Conservation (phyloP, 768 basidiomycete species). For the Nidularia pulvinata region DNA sequence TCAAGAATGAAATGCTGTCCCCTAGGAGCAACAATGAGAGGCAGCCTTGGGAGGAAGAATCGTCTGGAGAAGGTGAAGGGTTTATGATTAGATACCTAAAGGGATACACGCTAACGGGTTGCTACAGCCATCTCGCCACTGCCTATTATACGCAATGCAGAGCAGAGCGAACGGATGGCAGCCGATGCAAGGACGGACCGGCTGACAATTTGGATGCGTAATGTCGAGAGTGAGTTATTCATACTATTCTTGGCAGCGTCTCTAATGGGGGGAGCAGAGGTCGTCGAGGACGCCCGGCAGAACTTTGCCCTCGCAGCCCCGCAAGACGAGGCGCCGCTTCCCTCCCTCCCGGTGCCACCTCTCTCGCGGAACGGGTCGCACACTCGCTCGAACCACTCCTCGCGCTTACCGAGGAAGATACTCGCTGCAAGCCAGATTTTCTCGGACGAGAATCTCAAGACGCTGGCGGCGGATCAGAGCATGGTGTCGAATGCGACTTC, state of each 20-base stretch:
- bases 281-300: conserved; percentile 79
- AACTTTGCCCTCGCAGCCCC: conserved; percentile 63
- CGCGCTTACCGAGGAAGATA: conserved; percentile 61
- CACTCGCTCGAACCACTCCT: conserved; percentile 37
- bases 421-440: conserved; percentile 76
- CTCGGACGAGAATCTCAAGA: conserved; percentile 38
- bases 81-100: too few species aligned
- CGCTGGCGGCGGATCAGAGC: conserved; percentile 26
- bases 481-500: conserved; percentile 28
- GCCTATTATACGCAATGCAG: conserved; percentile 52
- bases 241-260: too few species aligned
- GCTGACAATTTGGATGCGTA: conserved; percentile 82
- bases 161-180: conserved; percentile 48
- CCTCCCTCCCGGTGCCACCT: conserved; percentile 64
- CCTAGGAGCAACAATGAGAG: conserved; percentile 13
- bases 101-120: neutral
- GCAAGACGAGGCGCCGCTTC: conserved; percentile 42
- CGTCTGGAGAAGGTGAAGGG: conserved; percentile 36
- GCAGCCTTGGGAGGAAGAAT: conserved; percentile 53
- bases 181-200: conserved; percentile 61
- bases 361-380: conserved; percentile 48
- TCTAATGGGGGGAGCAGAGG: conserved; percentile 41
- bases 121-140: conserved; percentile 45
- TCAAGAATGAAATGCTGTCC: conserved; percentile 12
- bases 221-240: conserved; percentile 71